A percentile compares a stretch with the other conserved stretches of the same genome.
These are phyloP conservation scores for Tolypocladium album DNA, from an alignment of 2,329 filamentous ascomycete genomes.

Conservation along the genomic window DNA sequence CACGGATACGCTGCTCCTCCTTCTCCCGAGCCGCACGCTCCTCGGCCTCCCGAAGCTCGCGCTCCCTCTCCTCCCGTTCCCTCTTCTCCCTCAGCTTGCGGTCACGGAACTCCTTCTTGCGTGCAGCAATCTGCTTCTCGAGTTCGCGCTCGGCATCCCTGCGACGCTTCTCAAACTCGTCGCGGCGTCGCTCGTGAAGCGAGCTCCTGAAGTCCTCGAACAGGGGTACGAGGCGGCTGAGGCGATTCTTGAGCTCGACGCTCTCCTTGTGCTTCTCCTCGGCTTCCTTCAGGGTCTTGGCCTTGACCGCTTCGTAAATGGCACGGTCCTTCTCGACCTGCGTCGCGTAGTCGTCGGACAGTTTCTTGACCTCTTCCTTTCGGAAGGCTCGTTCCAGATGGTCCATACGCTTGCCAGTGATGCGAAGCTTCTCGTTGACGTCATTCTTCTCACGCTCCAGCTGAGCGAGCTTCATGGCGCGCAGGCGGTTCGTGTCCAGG, in stretches of 20 bases:
- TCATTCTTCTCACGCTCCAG: conserved; percentile 98
- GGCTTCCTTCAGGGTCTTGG: conserved; percentile 66
- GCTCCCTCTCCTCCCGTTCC: conserved; percentile 77
- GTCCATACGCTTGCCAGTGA: conserved; percentile 91
- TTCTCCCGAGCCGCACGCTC: conserved; percentile 73
- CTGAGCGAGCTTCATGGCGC: conserved; percentile 88
- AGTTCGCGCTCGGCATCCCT: conserved; percentile 87
- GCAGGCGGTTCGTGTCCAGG: conserved; percentile 80
- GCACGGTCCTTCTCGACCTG: conserved; percentile 71
- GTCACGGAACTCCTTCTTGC: conserved; percentile 82
- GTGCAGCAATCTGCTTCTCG: conserved; percentile 78
- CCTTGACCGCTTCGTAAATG: conserved; percentile 70
- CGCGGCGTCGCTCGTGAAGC: conserved; percentile 76
- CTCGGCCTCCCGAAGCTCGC: conserved; percentile 68
- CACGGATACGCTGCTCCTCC: conserved; percentile 69
- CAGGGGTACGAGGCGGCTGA: conserved; percentile 69
- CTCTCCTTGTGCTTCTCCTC: conserved; percentile 86
- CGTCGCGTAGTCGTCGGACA: conserved; percentile 71
- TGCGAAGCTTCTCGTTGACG: conserved; percentile 78
- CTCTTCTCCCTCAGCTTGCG: conserved; percentile 71
- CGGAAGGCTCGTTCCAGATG: conserved; percentile 95
- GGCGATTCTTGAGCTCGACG: conserved; percentile 86
- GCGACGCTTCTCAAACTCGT: conserved; percentile 92
- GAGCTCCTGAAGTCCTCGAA: conserved; percentile 79
- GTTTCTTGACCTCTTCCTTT: conserved; percentile 89